These are phyloP conservation scores for Kernera saxatilis DNA, from an alignment of 345 rosid genomes.

Conservation along the genomic window DNA sequence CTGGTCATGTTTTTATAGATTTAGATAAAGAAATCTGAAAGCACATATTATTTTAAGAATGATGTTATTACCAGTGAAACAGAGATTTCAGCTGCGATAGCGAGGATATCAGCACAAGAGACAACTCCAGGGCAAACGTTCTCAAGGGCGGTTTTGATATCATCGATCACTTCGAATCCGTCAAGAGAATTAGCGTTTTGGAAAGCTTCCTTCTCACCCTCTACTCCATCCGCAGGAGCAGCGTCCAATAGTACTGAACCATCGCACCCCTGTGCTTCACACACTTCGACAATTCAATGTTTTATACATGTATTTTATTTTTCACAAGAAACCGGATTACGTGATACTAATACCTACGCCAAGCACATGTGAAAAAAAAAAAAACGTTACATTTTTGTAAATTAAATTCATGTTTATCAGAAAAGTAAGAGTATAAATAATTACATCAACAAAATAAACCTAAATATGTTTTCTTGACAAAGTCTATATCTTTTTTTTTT, in stretches of 20 bases:
- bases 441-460: neutral
- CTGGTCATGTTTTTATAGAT: neutral
- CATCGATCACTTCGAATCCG: slow-evolving; percentile 40
- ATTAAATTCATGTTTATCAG: too few relatives aligned
- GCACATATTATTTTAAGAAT: neutral
- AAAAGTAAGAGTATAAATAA: too few relatives aligned
- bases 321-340: neutral
- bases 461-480: neutral
- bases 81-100: slow-evolving; percentile 40
- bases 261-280: slow-evolving; percentile 50
- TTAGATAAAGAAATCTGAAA: neutral
- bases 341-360: too few relatives aligned
- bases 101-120: slow-evolving; percentile 61
- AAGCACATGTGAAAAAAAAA: too few relatives aligned
- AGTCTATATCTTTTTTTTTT: too few relatives aligned
- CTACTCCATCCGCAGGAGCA: slow-evolving; percentile 30
- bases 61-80: slow-evolving; percentile 36
- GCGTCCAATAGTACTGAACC: slow-evolving; percentile 48
- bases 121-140: slow-evolving; percentile 49
- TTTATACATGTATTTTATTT: neutral
- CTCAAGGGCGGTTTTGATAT: slow-evolving; percentile 49
- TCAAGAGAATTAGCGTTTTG: slow-evolving; percentile 31
- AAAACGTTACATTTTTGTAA: too few relatives aligned
- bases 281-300: neutral
- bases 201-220: slow-evolving; percentile 31